These are phyloP conservation scores for Nannochloropsis gaditana DNA, from an alignment of 108 stramenopile genomes.

Conservation along the genomic window DNA sequence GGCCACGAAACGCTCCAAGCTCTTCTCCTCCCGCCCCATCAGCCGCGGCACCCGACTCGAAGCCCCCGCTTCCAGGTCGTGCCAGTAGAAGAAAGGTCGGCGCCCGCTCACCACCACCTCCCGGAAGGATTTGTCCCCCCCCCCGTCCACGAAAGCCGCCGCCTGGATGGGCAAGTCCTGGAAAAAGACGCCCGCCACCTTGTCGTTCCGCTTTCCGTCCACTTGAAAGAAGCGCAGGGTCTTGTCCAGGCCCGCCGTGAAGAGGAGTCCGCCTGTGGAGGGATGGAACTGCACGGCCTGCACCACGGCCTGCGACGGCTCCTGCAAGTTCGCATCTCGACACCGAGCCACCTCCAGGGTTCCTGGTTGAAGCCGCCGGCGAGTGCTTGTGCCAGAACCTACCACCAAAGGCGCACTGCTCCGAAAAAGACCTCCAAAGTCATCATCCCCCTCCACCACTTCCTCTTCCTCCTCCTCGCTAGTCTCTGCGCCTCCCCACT, in stretches of 20 bases:
- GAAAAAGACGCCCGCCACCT: constrained; percentile 82
- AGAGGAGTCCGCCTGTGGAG: constrained; percentile 41
- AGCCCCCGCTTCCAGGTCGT: constrained; percentile 75
- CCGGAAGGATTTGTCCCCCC: constrained; percentile 45
- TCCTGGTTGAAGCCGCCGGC: neutral
- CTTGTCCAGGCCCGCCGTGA: constrained; percentile 68
- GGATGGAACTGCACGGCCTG: constrained; percentile 75
- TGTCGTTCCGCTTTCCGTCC: constrained; percentile 66
- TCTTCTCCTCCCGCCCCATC: constrained; percentile 68
- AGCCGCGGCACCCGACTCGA: constrained; percentile 42
- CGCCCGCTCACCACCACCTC: constrained; percentile 76
- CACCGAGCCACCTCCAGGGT: constrained; percentile 21
- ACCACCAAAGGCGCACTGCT: constrained; percentile 23
- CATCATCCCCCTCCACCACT: constrained; percentile 33
- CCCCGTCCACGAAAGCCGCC: constrained; percentile 69
- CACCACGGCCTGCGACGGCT: constrained; percentile 67
- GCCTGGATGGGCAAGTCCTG: constrained; percentile 77
- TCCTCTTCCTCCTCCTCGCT: constrained; percentile 42
- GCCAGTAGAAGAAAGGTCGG: constrained; percentile 80
- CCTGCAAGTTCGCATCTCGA: constrained; percentile 73
- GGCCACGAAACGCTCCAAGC: constrained; percentile 69
- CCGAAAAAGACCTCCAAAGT: constrained; percentile 43
- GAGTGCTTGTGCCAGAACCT: neutral
- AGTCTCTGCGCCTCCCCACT: neutral
- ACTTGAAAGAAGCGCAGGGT: constrained; percentile 80